Evolutionary conservation across 2,329 filamentous ascomycete species (phyloP).

Genomic region (Massarina eburnea): DNA sequence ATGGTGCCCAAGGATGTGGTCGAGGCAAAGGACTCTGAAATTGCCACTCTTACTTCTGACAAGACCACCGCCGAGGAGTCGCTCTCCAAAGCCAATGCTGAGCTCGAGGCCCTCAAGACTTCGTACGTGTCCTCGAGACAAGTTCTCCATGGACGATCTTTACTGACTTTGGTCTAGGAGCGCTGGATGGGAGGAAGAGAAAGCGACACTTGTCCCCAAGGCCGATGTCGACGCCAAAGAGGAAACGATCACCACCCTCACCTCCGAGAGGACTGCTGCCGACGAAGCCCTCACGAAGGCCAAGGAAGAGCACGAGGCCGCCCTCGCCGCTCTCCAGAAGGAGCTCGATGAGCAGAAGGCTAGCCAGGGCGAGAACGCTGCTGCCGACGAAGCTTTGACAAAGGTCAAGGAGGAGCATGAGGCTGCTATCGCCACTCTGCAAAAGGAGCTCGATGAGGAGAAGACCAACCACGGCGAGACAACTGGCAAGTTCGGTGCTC

Average conservation of each 20-base stretch:
- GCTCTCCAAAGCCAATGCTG: conserved; percentile 20
- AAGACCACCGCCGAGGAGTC: conserved; percentile 20
- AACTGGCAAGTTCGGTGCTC: conserved; percentile 22
- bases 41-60: conserved; percentile 23
- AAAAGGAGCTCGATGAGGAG: conserved; percentile 28
- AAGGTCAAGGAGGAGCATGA: conserved; percentile 12
- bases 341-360: conserved; percentile 26
- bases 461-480: conserved; percentile 20
- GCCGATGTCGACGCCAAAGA: conserved; percentile 31
- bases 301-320: conserved; percentile 9
- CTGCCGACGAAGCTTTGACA: conserved; percentile 10
- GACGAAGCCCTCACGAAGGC: conserved; percentile 11
- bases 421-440: conserved; percentile 12
- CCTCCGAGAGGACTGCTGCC: conserved; percentile 10
- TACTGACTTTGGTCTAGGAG: conserved; percentile 20
- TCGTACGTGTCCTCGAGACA: conserved; percentile 13
- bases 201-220: conserved; percentile 19
- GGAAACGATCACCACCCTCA: conserved; percentile 21
- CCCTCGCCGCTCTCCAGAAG: conserved; percentile 17
- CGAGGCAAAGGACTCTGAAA: conserved; percentile 32
- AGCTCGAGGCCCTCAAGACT: conserved; percentile 23
- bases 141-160: conserved; percentile 19
- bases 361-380: conserved; percentile 14
- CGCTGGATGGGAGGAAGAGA: conserved; percentile 14
- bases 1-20: conserved; percentile 24